Conservation (phyloP, 1,284 basidiomycete species). For the Austroboletus rostrupii region DNA sequence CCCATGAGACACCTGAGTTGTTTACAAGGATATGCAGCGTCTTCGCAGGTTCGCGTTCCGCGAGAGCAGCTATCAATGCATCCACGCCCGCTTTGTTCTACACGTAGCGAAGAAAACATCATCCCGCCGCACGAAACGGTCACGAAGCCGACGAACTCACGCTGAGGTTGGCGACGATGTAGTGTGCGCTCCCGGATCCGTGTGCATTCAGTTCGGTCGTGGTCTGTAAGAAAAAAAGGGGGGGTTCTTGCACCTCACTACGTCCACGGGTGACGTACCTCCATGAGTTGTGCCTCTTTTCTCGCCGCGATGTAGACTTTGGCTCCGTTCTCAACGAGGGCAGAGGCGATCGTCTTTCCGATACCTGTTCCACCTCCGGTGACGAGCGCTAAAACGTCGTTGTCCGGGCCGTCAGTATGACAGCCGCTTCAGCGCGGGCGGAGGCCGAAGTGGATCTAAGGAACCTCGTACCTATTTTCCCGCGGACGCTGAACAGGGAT, state of each 20-base stretch:
- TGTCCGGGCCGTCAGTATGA: constrained; percentile 2
- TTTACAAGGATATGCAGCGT: constrained; percentile 79
- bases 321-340: constrained; percentile 78
- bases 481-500: constrained; percentile 70
- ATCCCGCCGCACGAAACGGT: constrained; percentile 7
- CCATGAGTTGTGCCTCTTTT: constrained; percentile 73
- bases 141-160: constrained; percentile 38
- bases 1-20: constrained; percentile 81
- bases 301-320: constrained; percentile 85
- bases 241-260: background rate
- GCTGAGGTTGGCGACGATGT: constrained; percentile 69
- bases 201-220: constrained; percentile 55
- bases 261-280: constrained; percentile 39
- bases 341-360: constrained; percentile 78
- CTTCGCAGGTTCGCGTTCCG: constrained; percentile 50
- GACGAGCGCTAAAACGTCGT: constrained; percentile 53
- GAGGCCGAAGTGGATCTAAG: background rate
- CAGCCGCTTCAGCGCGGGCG: background rate
- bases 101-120: constrained; percentile 21
- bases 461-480: constrained; percentile 58
- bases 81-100: constrained; percentile 81
- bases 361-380: constrained; percentile 80
- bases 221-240: constrained; percentile 38
- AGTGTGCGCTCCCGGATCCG: constrained; percentile 59
- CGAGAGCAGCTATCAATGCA: constrained; percentile 64